phyloP scores from a whole-genome alignment of 1,284 basidiomycete species.

The Cryptococcus maquisensis region DNA sequence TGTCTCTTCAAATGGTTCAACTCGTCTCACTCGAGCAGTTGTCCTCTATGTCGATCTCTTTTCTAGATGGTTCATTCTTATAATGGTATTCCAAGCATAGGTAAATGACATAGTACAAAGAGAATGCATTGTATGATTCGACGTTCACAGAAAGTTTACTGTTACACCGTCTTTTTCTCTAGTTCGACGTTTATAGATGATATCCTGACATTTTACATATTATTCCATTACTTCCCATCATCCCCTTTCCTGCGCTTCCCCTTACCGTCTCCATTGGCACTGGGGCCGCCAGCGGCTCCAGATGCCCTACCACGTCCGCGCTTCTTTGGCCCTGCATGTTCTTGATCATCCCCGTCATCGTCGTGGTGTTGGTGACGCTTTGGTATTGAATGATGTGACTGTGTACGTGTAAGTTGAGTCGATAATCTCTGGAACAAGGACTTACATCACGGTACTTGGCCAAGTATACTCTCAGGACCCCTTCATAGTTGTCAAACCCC shows the following conservation, averaged over 20 bases:
- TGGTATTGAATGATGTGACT: slow-evolving; percentile 15
- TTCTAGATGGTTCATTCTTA: slow-evolving; percentile 38
- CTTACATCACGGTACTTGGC: slow-evolving; percentile 79
- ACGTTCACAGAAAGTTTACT: no score
- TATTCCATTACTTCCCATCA: neutral
- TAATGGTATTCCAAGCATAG: no score
- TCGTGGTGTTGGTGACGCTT: slow-evolving; percentile 7
- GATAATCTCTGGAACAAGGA: slow-evolving; percentile 7
- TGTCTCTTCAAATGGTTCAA: slow-evolving; percentile 97
- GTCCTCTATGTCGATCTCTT: slow-evolving; percentile 74
- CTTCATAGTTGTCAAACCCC: slow-evolving; percentile 87
- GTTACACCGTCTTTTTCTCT: neutral
- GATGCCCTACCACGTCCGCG: slow-evolving; percentile 13
- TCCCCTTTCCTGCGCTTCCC: slow-evolving; percentile 9
- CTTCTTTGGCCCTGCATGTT: slow-evolving; percentile 5
- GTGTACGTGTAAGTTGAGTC: neutral
- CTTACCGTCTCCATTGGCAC: neutral
- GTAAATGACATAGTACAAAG: neutral
- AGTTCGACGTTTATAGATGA: neutral
- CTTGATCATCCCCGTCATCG: slow-evolving; percentile 8
- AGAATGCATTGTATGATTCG: neutral
- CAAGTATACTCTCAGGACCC: slow-evolving; percentile 89
- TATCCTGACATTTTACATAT: neutral
- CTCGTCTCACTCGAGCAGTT: slow-evolving; percentile 75
- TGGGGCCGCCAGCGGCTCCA: neutral